Evolutionary conservation across 371 early-diverging fungal genomes (phyloP), one percentile per base, ranked within the genome.

Genomic region (Apophysomyces sp.): DNA sequence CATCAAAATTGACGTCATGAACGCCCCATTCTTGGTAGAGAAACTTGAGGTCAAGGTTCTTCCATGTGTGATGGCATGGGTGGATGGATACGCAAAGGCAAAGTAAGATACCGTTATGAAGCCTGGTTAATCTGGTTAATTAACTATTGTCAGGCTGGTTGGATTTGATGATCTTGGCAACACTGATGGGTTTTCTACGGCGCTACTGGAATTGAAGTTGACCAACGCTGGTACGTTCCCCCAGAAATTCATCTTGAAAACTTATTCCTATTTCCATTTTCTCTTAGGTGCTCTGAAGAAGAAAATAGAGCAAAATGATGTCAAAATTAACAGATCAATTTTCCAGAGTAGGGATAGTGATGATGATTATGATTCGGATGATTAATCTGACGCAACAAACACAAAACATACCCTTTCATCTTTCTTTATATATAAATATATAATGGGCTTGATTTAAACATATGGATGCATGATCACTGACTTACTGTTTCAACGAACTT

Each of bases 161-260:
- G 98, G 98, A 0, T 98, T 98, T 82, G 98, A 98, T 41, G 96
- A 93, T 28, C 77, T 98, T 8, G 96, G 96, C 13, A 92, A 91
- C 67, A 86, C 85, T 4, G 97, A 97, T 71, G 77, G 81, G 51
- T 98, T 98, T 63, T 77, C 84, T 32, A 96, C 96, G 2, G 73
- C 86, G 6, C 58, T 80, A 36, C 76, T 98, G 7, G 96, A 97
- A 71, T 69, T 82, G 49, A 85, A 97, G 32, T 75, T 95, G 52
- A 71, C 74, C 24, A 81, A 84, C 61, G 69, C 86, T 26, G 89
- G 90, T 64, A 71, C 40, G 62, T 68, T 13, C n/a, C 3, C 2
- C 30, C 18, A 29, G n/a, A n/a, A n/a, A n/a, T n/a, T 8, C 12
- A 31, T 41, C 18, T 39, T 34, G 12, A 26, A 24, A 16, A 11